phyloP scores from a whole-genome alignment of 352 stramenopile species.

The Phytophthora ohioensis region DNA sequence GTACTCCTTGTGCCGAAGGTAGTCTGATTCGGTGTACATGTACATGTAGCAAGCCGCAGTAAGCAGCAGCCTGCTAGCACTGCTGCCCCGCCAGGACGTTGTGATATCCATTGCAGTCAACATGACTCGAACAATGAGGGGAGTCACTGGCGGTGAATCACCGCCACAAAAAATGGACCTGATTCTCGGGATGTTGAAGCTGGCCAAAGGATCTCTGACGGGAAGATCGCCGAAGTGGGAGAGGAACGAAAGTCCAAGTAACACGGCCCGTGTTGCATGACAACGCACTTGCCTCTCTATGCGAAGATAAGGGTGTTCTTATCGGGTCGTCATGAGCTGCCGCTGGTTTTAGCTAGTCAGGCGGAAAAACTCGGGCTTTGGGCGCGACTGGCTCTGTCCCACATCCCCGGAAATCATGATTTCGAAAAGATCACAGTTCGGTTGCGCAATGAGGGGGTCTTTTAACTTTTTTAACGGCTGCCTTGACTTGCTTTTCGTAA shows the following conservation, averaged over 20 bases:
- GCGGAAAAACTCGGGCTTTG: too few species aligned
- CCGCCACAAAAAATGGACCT: neutral
- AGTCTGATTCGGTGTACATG: too few species aligned
- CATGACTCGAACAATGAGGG: too few species aligned
- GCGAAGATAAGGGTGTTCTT: constrained; percentile 16
- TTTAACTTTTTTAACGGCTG: constrained; percentile 5
- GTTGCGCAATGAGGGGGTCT: constrained; percentile 10
- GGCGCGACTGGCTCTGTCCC: neutral
- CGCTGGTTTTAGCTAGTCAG: neutral
- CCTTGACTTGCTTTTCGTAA: constrained; percentile 2
- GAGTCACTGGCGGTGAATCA: too few species aligned
- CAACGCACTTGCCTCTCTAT: neutral
- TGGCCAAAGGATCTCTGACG: constrained; percentile 13
- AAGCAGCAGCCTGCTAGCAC: too few species aligned
- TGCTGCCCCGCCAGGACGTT: too few species aligned
- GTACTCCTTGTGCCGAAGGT: too few species aligned
- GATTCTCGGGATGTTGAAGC: constrained; percentile 22
- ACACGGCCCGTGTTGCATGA: neutral
- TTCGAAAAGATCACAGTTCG: constrained; percentile 23
- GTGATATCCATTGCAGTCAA: too few species aligned
- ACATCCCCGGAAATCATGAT: constrained; percentile 10
- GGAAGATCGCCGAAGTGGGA: constrained; percentile 21
- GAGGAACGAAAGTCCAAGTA: constrained; percentile 11
- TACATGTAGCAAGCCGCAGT: too few species aligned
- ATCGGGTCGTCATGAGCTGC: constrained; percentile 18